Conservation (phyloP, 1,139 yeast genomes). For the Blastobotrys apis region DNA sequence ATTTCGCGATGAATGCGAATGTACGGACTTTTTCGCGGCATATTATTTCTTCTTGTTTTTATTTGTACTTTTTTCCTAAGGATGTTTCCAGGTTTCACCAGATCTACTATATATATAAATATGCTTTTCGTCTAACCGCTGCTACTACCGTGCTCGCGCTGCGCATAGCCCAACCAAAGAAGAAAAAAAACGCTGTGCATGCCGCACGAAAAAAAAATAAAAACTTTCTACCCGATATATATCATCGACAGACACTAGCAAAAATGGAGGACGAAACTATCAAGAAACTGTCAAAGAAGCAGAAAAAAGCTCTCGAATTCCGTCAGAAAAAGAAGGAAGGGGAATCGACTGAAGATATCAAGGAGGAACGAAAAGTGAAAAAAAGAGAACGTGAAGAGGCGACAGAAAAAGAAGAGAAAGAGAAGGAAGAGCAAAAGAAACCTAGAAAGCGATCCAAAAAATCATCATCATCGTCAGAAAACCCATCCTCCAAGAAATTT, state of each 20-base stretch:
- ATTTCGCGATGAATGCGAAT: too few species aligned
- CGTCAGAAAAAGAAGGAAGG: conserved; percentile 23
- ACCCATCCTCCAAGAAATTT: conserved; percentile 46
- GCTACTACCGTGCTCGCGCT: too few species aligned
- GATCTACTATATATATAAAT: too few species aligned
- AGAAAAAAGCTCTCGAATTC: conserved; percentile 16
- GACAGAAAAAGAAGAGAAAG: conserved; percentile 17
- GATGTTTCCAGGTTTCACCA: too few species aligned
- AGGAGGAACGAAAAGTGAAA: conserved; percentile 42
- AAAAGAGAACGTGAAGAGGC: conserved; percentile 28
- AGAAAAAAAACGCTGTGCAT: too few species aligned
- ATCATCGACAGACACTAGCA: too few species aligned
- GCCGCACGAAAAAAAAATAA: not conserved
- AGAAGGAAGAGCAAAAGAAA: conserved; percentile 16
- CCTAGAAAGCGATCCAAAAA: conserved; percentile 22
- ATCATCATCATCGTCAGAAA: conserved; percentile 39
- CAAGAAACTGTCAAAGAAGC: conserved; percentile 16
- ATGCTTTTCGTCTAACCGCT: too few species aligned
- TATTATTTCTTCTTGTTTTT: too few species aligned
- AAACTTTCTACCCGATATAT: not conserved
- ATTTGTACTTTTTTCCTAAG: too few species aligned
- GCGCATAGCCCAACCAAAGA: too few species aligned
- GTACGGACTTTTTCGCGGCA: too few species aligned
- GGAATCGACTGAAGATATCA: conserved; percentile 47
- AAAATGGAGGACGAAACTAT: not conserved